Percentiles rank a stretch among this genome's conserved stretches.
Conservation (phyloP, 2,329 filamentous ascomycete genomes). For the Colletotrichum endophyticum region DNA sequence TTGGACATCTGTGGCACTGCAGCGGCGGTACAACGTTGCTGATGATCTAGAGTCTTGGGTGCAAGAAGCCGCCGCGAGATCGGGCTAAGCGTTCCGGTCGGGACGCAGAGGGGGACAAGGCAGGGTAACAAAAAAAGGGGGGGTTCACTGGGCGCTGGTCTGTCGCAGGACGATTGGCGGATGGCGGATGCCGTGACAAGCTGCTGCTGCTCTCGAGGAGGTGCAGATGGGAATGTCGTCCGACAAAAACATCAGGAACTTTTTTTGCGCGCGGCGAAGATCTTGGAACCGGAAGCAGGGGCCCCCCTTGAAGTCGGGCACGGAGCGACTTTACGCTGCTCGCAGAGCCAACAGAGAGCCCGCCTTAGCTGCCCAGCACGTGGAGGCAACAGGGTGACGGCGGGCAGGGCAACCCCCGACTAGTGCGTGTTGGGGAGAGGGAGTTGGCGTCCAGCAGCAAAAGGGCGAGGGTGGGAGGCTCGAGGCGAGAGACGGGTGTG, state of each 20-base stretch:
- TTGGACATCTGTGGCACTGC: neutral
- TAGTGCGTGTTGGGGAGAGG: neutral
- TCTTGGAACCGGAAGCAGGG: conserved; percentile 3
- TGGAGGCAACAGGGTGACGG: neutral
- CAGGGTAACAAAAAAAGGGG: neutral
- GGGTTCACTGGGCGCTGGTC: neutral
- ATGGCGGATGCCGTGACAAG: conserved; percentile 11
- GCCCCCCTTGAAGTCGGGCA: neutral
- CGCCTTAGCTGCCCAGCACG: neutral
- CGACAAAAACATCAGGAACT: conserved; percentile 11
- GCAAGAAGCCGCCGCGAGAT: conserved; percentile 18
- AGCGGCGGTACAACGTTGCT: conserved; percentile 9
- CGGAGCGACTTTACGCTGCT: neutral
- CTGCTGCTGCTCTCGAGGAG: neutral
- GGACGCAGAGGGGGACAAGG: neutral
- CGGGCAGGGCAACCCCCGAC: neutral
- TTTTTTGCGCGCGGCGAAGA: conserved; percentile 10
- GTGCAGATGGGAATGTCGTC: conserved; percentile 4
- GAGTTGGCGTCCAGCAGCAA: neutral
- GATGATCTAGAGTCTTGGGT: conserved; percentile 8
- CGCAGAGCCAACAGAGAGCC: neutral
- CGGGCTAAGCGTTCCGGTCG: conserved; percentile 1
- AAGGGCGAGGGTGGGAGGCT: neutral
- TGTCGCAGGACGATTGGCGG: neutral
- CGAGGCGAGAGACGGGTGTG: neutral